Evolutionary conservation across 129 eudicot species (phyloP), one percentile per base, ranked within the genome.

Genomic region (sunflower (Helianthus annuus)): DNA sequence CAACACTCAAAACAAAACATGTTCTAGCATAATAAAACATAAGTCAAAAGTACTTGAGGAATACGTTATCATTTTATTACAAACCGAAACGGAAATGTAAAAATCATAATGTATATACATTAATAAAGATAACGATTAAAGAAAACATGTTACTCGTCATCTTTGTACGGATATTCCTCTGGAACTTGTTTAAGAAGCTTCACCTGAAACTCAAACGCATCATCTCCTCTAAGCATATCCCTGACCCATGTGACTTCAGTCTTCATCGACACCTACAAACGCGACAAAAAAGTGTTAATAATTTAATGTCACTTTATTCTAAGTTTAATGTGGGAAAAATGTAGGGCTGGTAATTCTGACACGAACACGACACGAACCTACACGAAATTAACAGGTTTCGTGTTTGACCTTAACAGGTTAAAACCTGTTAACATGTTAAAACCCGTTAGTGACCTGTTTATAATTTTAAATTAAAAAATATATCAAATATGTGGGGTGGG

Each of bases 141-240:
- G 48, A 16, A 69, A 48, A 56, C 67, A 74, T 8, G 48, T 72
- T 73, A 90, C 86, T 94, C 97, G 24, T 94, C 98, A 66, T 94
- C 98, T 82, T 90, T 94, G 85, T 94, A 94, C 2, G 98, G 98
- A 70, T 94, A 94, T 79, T 94, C 97, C 82, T 94, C 97, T 0
- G 98, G 97, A 61, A 94, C 85, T 88, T 94, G 96, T 82, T 90
- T 94, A 74, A 90, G 78, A 82, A 90, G 97, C 78, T 94, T 90
- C 79, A 94, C 83, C 72, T 90, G 97, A 84, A 94, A 72, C 83
- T 94, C 98, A 40, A 76, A 94, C 46, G 87, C 97, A 85, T 90
- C 97, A 75, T 90, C 98, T 48, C 98, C 98, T 81, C 89, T 83
- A 62, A 94, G 96, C 96, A 90, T 84, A 79, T 94, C 97, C 14